Base-by-base conservation (phyloP, 164 flowering plant genomes). In the Brasenia schreberi region DNA sequence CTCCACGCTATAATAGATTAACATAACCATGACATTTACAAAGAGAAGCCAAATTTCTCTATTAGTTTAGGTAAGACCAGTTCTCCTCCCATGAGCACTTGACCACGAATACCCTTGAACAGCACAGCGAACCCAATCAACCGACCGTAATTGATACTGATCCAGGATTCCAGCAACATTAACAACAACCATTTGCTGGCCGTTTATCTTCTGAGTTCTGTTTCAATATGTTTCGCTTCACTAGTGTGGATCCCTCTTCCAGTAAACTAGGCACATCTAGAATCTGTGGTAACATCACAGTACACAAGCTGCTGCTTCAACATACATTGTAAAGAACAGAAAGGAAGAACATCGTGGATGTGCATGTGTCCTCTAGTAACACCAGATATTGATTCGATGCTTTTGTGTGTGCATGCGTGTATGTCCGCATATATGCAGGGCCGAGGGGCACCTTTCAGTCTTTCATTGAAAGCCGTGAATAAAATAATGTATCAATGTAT, bases 181-280 rank as follows among this genome's bases (percentile, higher is more conserved):
- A 76, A 74, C 92, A 87, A 73, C 96, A 85, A 61, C 84, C 75
- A n/a, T 73, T 69, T 7, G 68, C 60, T 4, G 73, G 73, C 39
- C 73, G 61, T 19, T 68, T 71, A 42, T 63, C 80, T 72, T 81
- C 82, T 72, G 77, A 79, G 69, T 81, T 82, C 33, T 23, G 65
- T 53, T 78, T 79, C 79, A 83, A 71, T 68, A 69, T 83, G 42
- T 85, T 86, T 64, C 75, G 80, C 78, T 81, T 90, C 71, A 74
- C 84, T 7, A 73, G 78, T 6, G 71, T 73, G 16, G 93, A 90
- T 76, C 98, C 98, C 69, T 87, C 82, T 67, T 85, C 89, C 72
- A 82, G 27, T 59, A 93, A 74, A 71, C 85, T 83, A 39, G 97
- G 96, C 43, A 78, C 87, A 65, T 83, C 88, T 64, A 90, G 70